Percentiles rank a stretch among this genome's conserved stretches.
Evolutionary conservation across 345 rosid genomes (phyloP).

Genomic region (Psidium friedrichsthalianum): DNA sequence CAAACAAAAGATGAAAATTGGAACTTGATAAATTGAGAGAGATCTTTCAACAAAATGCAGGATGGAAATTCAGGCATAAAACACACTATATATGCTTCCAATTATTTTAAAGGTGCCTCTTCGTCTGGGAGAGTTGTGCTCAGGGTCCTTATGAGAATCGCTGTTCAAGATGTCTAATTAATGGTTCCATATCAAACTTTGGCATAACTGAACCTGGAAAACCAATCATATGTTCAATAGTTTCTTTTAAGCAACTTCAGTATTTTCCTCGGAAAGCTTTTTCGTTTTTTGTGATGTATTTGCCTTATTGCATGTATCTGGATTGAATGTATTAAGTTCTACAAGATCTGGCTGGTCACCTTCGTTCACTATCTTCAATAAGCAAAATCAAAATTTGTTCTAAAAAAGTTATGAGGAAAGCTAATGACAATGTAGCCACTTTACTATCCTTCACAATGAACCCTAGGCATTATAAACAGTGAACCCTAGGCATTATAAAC

Average conservation of each 20-base stretch:
- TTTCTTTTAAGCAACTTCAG: background rate
- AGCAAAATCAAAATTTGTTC: background rate
- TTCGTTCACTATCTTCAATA: background rate
- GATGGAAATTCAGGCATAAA: background rate
- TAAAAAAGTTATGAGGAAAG: background rate
- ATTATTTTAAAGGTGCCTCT: background rate
- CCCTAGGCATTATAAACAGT: background rate
- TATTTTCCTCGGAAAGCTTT: background rate
- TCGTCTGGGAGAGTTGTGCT: background rate
- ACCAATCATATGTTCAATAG: background rate
- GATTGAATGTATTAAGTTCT: background rate
- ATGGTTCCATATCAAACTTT: background rate
- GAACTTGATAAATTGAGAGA: background rate
- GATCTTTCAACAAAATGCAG: background rate
- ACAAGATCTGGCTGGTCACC: background rate
- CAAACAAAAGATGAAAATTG: background rate
- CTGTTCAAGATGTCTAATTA: background rate
- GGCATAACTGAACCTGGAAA: background rate
- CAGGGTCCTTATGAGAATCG: background rate
- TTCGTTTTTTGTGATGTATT: background rate
- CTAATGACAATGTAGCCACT: background rate
- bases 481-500: background rate
- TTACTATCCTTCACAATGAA: background rate
- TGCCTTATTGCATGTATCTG: background rate
- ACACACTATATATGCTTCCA: background rate